Evolutionary conservation across 495 filamentous ascomycete species (phyloP).

Genomic region (Xylaria acuta): DNA sequence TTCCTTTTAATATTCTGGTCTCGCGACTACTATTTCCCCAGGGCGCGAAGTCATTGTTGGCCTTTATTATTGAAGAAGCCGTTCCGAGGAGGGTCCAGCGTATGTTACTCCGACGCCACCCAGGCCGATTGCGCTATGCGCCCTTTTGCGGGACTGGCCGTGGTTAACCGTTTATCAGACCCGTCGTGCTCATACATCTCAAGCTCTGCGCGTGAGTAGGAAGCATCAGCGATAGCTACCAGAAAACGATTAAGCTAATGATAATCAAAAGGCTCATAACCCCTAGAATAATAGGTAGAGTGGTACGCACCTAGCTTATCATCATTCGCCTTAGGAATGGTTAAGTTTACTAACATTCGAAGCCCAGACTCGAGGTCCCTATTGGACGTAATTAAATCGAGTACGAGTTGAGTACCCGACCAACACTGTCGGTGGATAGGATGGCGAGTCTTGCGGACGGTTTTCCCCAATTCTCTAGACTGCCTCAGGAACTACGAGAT

Average conservation of each 20-base stretch:
- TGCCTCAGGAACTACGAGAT: conserved; percentile 40
- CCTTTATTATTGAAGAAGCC: neutral
- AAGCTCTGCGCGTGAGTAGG: neutral
- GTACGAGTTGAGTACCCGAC: neutral
- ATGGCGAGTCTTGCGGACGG: conserved; percentile 9
- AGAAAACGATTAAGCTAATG: neutral
- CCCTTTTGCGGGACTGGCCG: neutral
- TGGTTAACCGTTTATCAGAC: conserved; percentile 1
- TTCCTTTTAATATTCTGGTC: neutral
- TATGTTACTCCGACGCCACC: neutral
- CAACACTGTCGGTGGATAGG: neutral
- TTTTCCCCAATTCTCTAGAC: conserved; percentile 39
- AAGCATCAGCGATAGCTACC: neutral
- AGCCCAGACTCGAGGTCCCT: neutral
- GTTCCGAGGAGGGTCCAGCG: neutral
- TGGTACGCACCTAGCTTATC: neutral
- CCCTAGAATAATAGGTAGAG: neutral
- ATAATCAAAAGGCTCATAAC: neutral
- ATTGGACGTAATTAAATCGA: neutral
- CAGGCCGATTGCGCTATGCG: neutral
- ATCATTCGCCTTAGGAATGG: neutral
- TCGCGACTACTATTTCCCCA: neutral
- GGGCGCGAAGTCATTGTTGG: neutral
- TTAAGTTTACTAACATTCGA: conserved; percentile 1
- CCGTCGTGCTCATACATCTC: neutral